These are phyloP conservation scores for Aspergillus pseudonomiae DNA, from an alignment of 2,329 filamentous ascomycete species.

Conservation along the genomic window DNA sequence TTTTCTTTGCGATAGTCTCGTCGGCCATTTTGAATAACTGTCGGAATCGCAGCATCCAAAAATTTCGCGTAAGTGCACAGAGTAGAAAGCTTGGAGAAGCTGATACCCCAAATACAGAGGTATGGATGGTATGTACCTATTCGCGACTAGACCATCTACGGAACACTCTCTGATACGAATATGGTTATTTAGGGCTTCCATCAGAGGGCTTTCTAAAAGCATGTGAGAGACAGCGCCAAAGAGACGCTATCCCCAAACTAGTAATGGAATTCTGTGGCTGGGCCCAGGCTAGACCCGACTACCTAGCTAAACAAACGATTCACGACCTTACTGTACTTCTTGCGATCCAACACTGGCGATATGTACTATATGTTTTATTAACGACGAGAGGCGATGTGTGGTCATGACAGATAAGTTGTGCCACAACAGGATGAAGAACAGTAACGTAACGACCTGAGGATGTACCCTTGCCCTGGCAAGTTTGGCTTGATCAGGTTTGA, in stretches of 20 bases:
- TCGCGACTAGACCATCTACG: neutral
- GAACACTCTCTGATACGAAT: neutral
- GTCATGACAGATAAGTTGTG: too few relatives aligned
- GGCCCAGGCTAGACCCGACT: too few relatives aligned
- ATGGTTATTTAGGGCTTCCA: conserved; percentile 13
- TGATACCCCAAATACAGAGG: too few relatives aligned
- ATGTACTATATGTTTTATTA: too few relatives aligned
- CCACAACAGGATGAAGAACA: too few relatives aligned
- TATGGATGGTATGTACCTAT: neutral
- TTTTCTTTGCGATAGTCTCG: conserved; percentile 73
- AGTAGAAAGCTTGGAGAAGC: neutral
- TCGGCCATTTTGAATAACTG: conserved; percentile 62
- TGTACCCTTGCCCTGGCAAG: too few relatives aligned
- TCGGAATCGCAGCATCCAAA: conserved; percentile 42
- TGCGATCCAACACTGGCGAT: too few relatives aligned
- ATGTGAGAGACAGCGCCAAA: conserved; percentile 9
- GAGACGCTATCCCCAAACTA: neutral
- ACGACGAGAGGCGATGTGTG: too few relatives aligned
- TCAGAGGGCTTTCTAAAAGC: conserved; percentile 14
- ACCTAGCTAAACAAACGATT: too few relatives aligned
- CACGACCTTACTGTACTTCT: too few relatives aligned
- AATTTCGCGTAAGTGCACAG: neutral
- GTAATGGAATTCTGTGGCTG: neutral
- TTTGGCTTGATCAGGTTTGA: too few relatives aligned
- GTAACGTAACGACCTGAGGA: too few relatives aligned